Conservation (phyloP, 257 asterid species). For the Hygrophila difformis region DNA sequence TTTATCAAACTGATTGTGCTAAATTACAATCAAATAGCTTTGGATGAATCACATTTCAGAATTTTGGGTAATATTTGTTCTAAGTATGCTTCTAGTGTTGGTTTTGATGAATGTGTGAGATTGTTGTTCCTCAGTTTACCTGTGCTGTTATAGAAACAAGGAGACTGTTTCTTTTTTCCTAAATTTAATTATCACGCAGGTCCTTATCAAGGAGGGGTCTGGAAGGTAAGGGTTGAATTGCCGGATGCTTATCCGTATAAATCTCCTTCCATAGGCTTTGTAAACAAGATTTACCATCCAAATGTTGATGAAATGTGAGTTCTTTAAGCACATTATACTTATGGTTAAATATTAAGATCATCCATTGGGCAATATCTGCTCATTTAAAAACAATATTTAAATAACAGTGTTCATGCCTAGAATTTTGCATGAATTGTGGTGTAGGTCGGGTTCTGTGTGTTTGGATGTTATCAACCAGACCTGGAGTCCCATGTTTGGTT, state of each 20-base stretch:
- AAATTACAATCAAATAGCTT: background rate
- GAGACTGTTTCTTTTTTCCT: background rate
- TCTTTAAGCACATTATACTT: background rate
- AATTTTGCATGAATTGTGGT: conserved; percentile 9
- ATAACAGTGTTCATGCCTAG: background rate
- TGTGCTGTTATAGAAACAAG: background rate
- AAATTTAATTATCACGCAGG: conserved; percentile 40
- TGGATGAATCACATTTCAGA: background rate
- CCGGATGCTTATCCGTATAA: conserved; percentile 91
- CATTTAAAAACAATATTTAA: background rate
- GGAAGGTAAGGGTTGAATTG: conserved; percentile 76
- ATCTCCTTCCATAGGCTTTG: conserved; percentile 85
- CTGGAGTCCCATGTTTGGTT: conserved; percentile 98
- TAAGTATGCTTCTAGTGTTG: background rate
- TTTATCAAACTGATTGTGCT: conserved; percentile 10
- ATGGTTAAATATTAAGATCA: background rate
- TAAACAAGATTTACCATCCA: conserved; percentile 87
- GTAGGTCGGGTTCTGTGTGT: conserved; percentile 93
- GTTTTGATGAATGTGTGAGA: background rate
- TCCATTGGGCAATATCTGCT: background rate
- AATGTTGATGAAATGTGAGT: conserved; percentile 93
- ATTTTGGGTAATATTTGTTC: background rate
- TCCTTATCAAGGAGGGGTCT: conserved; percentile 85
- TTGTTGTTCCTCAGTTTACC: conserved; percentile 20
- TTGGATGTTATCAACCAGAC: conserved; percentile 90